Base-by-base conservation (phyloP, 768 basidiomycete species). In the Termitomyces bulborhizus region DNA sequence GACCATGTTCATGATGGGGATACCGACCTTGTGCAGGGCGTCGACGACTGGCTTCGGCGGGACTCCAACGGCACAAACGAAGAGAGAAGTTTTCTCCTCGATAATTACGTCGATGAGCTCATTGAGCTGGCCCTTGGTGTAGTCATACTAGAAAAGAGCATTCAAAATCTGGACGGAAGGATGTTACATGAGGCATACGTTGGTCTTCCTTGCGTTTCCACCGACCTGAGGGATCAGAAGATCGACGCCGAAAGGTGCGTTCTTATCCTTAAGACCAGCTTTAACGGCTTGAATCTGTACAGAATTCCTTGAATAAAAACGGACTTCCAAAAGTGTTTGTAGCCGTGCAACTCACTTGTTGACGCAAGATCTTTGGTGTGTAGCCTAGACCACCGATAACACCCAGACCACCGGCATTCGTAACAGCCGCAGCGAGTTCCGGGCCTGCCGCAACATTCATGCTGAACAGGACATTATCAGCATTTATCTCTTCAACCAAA, bases 1-100 rank as follows among this genome's bases (percentile, higher is more conserved):
- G 56, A 96, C 87, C 90, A 93, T 93, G 73, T 95, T 94, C 91
- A 93, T 94, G 62, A 94, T 77, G 37, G 85, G 79, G 58, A 96
- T 93, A 13, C 90, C 87, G 12, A 90, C 90, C 62, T 82, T 72
- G 73, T 97, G 94, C 41, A 97, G 76, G 60, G 75, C 81, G 31
- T 94, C 89, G 36, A 97, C 89, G 32, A 79, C 86, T 59, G 83
- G 78, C 63, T 80, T 80, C 3, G 94, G 90, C 1, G 94, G 94
- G 4, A 96, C 83, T 60, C 93, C 93, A 43, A 94, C 80, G 31
- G 93, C 93, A 60, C 86, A 97, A 54, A 98, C 94, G 68, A 98
- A 98, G 11, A 98, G 82, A 27, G 81, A 72, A 0, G 91, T 73
- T 66, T 90, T 91, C 72, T 96, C 93, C 55, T 95, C 90, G 65